Base-by-base conservation (phyloP, 805 yeast genomes). In the Lipomyces starkeyi region DNA sequence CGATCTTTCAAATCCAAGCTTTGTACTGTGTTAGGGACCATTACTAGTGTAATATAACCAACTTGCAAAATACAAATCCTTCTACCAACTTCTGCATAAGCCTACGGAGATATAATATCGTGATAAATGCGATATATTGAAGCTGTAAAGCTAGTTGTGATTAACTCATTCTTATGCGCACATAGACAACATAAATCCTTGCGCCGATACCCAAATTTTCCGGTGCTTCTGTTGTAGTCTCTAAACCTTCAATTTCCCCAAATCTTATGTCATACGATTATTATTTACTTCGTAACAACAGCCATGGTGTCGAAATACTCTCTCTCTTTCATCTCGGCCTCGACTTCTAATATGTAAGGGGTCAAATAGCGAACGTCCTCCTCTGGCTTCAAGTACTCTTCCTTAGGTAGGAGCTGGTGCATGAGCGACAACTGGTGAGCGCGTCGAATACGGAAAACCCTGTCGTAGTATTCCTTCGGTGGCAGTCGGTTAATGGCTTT, bases 281-380 rank as follows among this genome's bases (percentile, higher is more conserved):
- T 3, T 11, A 14, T 55, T 58, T 66, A 61, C 63, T 66, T 61
- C 64, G 62, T 62, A 57, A 53, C 43, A 67, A 83, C 81, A 65
- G 76, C 82, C 74, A 91, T 84, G 85, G 91, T 90, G 85, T 95
- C 97, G 78, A 95, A 87, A 78, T 89, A 95, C 71, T 85, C 88
- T 83, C 89, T 92, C 85, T 95, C 99, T 72, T 85, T 84, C 61
- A 88, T 89, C 81, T 91, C 98, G 76, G 91, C 91, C 84, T 95
- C 98, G 70, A 94, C 96, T 84, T 95, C 98, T 77, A 93, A 86
- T 71, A 95, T 83, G 83, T 90, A 91, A 74, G 97, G 98, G 68
- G 91, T 81, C 78, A 95, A 85, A 83, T 93, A 93, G 75, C 90
- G 90, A 66, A 81, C 81, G 80, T 91, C 97, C 71, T 94, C 94